These are phyloP conservation scores for Pulveroboletus sp. DNA, from an alignment of 768 basidiomycete genomes.

Conservation along the genomic window DNA sequence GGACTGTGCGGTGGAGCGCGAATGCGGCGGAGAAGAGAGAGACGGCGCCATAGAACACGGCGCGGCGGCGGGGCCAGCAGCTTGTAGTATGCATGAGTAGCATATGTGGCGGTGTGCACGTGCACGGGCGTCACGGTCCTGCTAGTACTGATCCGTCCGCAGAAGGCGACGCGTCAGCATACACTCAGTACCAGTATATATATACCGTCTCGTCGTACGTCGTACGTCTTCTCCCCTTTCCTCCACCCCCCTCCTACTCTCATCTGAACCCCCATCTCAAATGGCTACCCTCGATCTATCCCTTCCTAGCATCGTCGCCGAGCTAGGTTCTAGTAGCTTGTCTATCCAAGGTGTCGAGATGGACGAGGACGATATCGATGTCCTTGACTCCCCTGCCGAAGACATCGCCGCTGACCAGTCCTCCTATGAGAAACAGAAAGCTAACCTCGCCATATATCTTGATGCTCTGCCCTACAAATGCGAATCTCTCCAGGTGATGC, in stretches of 20 bases:
- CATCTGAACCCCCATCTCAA: slow-evolving; percentile 17
- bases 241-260: slow-evolving; percentile 13
- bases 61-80: background rate
- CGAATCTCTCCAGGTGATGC: slow-evolving; percentile 72
- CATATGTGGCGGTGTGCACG: slow-evolving; percentile 20
- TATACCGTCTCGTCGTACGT: slow-evolving; percentile 16
- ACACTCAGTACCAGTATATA: slow-evolving; percentile 14
- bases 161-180: slow-evolving; percentile 29
- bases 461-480: slow-evolving; percentile 69
- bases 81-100: slow-evolving; percentile 1
- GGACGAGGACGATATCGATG: slow-evolving; percentile 58
- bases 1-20: slow-evolving; percentile 30
- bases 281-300: slow-evolving; percentile 23
- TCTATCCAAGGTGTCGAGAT: slow-evolving; percentile 34
- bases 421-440: slow-evolving; percentile 55
- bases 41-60: slow-evolving; percentile 31
- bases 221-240: slow-evolving; percentile 27
- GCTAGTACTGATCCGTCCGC: background rate
- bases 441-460: slow-evolving; percentile 63
- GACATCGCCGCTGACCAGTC: slow-evolving; percentile 32
- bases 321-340: slow-evolving; percentile 22
- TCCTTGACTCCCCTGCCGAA: slow-evolving; percentile 40
- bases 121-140: background rate
- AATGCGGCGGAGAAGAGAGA: slow-evolving; percentile 32
- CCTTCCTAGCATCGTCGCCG: slow-evolving; percentile 22